phyloP scores from a whole-genome alignment of 495 filamentous ascomycete species.

The Mytilinidion resinicola region DNA sequence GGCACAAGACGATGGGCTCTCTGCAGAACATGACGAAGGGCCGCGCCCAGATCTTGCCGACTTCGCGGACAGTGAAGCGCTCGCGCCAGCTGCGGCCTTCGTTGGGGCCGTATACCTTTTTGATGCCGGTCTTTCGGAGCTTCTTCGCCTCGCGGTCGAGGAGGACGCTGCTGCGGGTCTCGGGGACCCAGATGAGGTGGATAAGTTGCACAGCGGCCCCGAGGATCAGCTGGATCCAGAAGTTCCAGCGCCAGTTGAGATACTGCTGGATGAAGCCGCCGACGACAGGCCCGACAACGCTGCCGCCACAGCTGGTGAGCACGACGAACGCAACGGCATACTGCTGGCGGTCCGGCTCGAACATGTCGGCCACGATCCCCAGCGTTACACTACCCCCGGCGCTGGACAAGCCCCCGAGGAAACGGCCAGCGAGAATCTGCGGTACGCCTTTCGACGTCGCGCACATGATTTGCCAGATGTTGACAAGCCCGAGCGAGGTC shows the following conservation, averaged over 20 bases:
- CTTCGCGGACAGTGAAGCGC: conserved; percentile 50
- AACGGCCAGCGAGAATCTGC: conserved; percentile 56
- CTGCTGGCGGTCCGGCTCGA: conserved; percentile 57
- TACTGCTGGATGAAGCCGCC: conserved; percentile 66
- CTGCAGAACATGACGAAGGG: conserved; percentile 71
- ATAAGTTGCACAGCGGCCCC: conserved; percentile 47
- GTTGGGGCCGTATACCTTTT: conserved; percentile 54
- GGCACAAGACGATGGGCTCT: conserved; percentile 64
- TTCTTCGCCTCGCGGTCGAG: conserved; percentile 53
- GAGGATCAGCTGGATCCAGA: conserved; percentile 43
- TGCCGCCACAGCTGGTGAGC: conserved; percentile 66
- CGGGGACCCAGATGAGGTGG: conserved; percentile 48
- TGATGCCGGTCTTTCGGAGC: conserved; percentile 39
- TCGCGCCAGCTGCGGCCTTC: conserved; percentile 46
- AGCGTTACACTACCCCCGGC: conserved; percentile 74
- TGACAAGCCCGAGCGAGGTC: conserved; percentile 60
- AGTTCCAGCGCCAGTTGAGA: conserved; percentile 59
- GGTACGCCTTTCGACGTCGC: conserved; percentile 61
- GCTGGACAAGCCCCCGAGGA: conserved; percentile 61
- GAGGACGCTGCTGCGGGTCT: conserved; percentile 51
- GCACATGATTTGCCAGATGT: conserved; percentile 66
- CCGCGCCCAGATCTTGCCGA: conserved; percentile 55
- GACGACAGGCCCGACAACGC: conserved; percentile 66
- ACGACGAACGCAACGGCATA: conserved; percentile 62
- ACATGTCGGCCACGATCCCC: conserved; percentile 75